A percentile compares a stretch with the other conserved stretches of the same genome.
phyloP scores from a whole-genome alignment of 2,329 filamentous ascomycete genomes.

The Apiospora hydei region DNA sequence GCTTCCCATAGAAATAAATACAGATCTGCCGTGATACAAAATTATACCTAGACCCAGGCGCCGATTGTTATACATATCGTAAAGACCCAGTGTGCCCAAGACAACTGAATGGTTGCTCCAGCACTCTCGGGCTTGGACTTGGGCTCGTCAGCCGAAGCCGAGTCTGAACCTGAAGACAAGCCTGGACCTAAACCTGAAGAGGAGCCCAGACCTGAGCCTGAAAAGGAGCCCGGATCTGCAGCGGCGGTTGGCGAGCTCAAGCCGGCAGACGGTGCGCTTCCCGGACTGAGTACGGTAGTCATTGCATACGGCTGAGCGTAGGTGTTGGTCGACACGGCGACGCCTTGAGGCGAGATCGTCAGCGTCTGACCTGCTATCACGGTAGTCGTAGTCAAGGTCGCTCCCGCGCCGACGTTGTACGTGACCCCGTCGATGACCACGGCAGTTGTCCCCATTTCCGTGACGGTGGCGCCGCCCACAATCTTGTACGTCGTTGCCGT shows the following conservation, averaged over 20 bases:
- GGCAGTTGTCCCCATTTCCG: slow-evolving; percentile 54
- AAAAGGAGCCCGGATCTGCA: slow-evolving; percentile 28
- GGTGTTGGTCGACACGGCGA: slow-evolving; percentile 55
- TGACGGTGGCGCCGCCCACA: slow-evolving; percentile 61
- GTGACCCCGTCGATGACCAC: slow-evolving; percentile 58
- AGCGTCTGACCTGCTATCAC: slow-evolving; percentile 58
- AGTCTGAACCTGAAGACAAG: slow-evolving; percentile 24
- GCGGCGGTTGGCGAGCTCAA: slow-evolving; percentile 30
- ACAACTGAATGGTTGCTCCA: not conserved
- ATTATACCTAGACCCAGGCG: slow-evolving; percentile 44
- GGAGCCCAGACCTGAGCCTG: slow-evolving; percentile 24
- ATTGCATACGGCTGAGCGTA: slow-evolving; percentile 54
- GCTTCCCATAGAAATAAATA: not conserved
- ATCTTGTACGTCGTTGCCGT: slow-evolving; percentile 53
- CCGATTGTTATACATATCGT: slow-evolving; percentile 48
- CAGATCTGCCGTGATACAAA: not conserved
- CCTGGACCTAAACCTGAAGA: slow-evolving; percentile 25
- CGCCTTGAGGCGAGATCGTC: slow-evolving; percentile 58
- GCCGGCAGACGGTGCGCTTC: slow-evolving; percentile 35
- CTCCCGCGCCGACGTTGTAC: slow-evolving; percentile 58
- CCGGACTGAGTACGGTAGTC: slow-evolving; percentile 46
- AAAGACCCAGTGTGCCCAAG: slow-evolving; percentile 29
- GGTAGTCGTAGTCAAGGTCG: slow-evolving; percentile 49
- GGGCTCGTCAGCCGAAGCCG: not conserved
- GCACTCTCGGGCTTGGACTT: not conserved